Evolutionary conservation across 1,284 basidiomycete species (phyloP).

Genomic region (Papiliotrema fonsecae): DNA sequence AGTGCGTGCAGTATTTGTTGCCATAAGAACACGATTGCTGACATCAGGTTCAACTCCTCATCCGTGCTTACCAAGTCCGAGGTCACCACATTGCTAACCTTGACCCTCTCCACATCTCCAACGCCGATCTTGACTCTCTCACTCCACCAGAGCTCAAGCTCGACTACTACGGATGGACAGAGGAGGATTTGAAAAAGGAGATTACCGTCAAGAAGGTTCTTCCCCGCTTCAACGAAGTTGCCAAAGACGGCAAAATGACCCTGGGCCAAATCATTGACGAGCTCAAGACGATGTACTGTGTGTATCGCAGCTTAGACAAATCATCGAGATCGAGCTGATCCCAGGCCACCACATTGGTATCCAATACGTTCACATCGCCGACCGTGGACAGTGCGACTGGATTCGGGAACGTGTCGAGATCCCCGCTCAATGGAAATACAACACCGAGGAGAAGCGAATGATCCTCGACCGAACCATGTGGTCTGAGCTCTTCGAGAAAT

Average conservation of each 20-base stretch:
- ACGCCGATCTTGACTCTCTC: slow-evolving; percentile 73
- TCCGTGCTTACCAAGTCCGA: slow-evolving; percentile 97
- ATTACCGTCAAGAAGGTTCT: slow-evolving; percentile 94
- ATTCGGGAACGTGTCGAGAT: slow-evolving; percentile 94
- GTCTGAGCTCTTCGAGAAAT: slow-evolving; percentile 99
- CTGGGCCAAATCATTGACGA: slow-evolving; percentile 89
- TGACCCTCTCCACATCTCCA: slow-evolving; percentile 88
- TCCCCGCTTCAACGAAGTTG: slow-evolving; percentile 70
- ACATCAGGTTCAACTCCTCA: slow-evolving; percentile 84
- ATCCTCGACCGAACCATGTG: slow-evolving; percentile 98
- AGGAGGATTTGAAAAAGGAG: slow-evolving; percentile 88
- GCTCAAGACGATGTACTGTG: slow-evolving; percentile 92
- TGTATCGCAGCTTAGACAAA: slow-evolving; percentile 35
- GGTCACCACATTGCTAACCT: slow-evolving; percentile 95
- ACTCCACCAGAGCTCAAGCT: slow-evolving; percentile 83
- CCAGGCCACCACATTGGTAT: slow-evolving; percentile 87
- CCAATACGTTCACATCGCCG: slow-evolving; percentile 97
- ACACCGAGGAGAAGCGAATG: slow-evolving; percentile 96
- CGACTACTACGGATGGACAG: slow-evolving; percentile 89
- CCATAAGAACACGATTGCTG: not conserved
- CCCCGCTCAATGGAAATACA: slow-evolving; percentile 97
- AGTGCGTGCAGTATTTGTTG: slow-evolving; percentile 52
- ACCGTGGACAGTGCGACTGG: slow-evolving; percentile 99
- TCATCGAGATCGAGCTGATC: slow-evolving; percentile 1
- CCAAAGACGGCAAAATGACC: slow-evolving; percentile 72